Evolutionary conservation across 345 rosid species (phyloP), one percentile per base, ranked within the genome.

Genomic region (Boechera retrofracta): DNA sequence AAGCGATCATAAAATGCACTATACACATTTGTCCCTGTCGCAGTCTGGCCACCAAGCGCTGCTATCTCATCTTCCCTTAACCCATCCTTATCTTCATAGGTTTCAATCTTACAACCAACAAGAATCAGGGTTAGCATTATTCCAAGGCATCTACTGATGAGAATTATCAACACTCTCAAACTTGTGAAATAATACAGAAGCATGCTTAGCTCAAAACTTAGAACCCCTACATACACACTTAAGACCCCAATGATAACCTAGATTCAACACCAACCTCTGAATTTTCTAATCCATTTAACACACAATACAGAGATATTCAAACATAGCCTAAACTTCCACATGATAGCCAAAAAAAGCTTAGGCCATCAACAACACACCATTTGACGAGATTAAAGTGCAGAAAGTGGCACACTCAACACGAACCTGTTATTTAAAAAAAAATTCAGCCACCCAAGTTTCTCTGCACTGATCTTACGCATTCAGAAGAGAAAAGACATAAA

Each of bases 61-160:
- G 91, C 94, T 72, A 91, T 93, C 85, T 96, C 99, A 39, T 91
- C 97, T 70, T 88, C 94, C 85, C 99, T 87, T 0, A 97, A 97
- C 72, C 72, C 78, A 71, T 96, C 99, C 58, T 82, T 86, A 82
- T 93, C 99, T 71, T 86, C 98, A 56, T 96, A 93, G 55, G 89
- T 80, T 74, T 96, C 97, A 80, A 90, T 73, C 99, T 96, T 13
- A 48, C 9, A 49, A 2, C 48, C 47, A 60, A 28, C 28, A 32
- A 36, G 8, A 74, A 60, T 32, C 42, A 52, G 35, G 15, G 4
- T 80, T 58, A 80, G 59, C 10, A 69, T 61, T 29, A 36, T 68
- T 41, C 49, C n/a, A 66, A 63, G 24, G 11, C 9, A 67, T 67
- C 59, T 18, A 63, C 2, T 61, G 32, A 41, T 18, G 24, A 64